Percentiles rank a stretch among this genome's conserved stretches.
Conservation (phyloP, 345 rosid genomes). For the Syzygium grande region DNA sequence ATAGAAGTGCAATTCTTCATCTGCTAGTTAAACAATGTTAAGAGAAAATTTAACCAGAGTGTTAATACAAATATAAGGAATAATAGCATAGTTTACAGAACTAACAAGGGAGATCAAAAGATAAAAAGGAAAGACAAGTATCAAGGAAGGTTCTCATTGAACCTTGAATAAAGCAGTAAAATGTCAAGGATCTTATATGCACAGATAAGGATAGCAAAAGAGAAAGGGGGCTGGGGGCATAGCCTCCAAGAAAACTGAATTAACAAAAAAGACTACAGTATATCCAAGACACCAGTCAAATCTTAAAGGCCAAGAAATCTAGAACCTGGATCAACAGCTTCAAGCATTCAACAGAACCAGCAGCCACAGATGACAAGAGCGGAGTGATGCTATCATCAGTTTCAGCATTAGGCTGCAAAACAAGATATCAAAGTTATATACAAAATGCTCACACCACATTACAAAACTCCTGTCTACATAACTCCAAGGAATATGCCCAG, state of each 20-base stretch:
- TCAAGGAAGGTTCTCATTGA: background rate
- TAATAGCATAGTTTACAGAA: background rate
- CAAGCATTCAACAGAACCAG: constrained; percentile 68
- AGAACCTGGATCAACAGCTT: constrained; percentile 73
- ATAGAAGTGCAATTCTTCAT: background rate
- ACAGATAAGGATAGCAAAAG: background rate
- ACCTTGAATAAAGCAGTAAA: background rate
- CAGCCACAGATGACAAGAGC: constrained; percentile 83
- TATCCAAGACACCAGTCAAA: background rate
- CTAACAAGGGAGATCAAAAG: background rate
- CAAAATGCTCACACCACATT: background rate
- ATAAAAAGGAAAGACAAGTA: background rate
- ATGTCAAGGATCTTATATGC: background rate
- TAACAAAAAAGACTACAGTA: background rate
- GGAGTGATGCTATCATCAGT: constrained; percentile 87
- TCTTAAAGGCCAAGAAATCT: constrained; percentile 1
- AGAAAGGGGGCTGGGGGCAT: no score
- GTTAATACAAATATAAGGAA: background rate
- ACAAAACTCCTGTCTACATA: background rate
- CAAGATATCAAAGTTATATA: background rate
- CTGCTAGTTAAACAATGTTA: background rate
- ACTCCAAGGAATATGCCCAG: background rate
- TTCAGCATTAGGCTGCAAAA: constrained; percentile 79
- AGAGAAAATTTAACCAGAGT: background rate
- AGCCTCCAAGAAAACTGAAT: no score